A percentile compares a stretch with the other conserved stretches of the same genome.
These are phyloP conservation scores for Falciphora oryzae DNA, from an alignment of 2,329 filamentous ascomycete genomes.

Conservation along the genomic window DNA sequence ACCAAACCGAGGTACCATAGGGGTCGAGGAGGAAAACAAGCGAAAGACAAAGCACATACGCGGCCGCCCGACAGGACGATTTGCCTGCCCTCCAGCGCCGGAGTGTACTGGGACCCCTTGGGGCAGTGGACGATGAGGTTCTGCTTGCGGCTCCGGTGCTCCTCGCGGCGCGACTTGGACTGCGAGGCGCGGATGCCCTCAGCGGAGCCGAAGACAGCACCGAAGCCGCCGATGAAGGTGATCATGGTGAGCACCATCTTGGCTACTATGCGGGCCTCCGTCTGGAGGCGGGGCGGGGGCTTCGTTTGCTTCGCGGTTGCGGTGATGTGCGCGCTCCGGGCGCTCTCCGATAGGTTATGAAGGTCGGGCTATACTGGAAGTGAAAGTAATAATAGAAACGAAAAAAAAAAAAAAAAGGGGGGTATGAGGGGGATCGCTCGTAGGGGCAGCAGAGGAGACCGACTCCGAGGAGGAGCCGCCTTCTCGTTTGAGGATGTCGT, in stretches of 20 bases:
- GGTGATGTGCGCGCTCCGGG: background rate
- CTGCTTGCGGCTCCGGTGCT: constrained; percentile 41
- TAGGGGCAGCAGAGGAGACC: background rate
- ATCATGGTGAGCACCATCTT: constrained; percentile 23
- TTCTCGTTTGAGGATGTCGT: background rate
- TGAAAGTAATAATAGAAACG: background rate
- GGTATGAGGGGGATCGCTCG: background rate
- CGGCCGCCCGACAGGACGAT: constrained; percentile 38
- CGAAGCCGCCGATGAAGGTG: constrained; percentile 33
- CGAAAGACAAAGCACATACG: constrained; percentile 6
- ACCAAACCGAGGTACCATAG: background rate
- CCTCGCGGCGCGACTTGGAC: constrained; percentile 37
- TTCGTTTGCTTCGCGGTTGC: background rate
- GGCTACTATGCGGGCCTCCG: background rate
- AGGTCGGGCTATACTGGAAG: background rate
- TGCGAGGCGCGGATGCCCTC: constrained; percentile 42
- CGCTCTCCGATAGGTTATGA: background rate
- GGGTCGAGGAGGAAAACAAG: background rate
- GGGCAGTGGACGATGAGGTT: constrained; percentile 40
- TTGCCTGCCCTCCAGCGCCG: constrained; percentile 36
- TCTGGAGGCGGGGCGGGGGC: background rate
- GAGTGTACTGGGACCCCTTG: constrained; percentile 38
- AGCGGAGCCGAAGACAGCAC: constrained; percentile 38
- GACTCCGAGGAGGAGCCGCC: background rate
- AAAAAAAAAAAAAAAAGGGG: background rate